phyloP scores from a whole-genome alignment of 73 alveolate genomes.

The Tetrahymena thermophila region DNA sequence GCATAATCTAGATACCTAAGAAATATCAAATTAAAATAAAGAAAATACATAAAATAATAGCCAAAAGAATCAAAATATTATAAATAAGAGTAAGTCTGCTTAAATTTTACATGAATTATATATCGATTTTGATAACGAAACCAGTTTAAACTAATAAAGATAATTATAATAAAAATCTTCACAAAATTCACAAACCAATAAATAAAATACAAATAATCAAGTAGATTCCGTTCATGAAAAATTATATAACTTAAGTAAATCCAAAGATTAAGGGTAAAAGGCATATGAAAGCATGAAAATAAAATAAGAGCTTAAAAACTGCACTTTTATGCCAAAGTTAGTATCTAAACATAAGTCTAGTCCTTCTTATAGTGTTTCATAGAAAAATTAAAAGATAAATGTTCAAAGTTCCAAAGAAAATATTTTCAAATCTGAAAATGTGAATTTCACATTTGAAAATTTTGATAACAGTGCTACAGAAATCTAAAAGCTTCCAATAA shows the following conservation, averaged over 20 bases:
- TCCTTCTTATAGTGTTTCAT: neutral
- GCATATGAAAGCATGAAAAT: neutral
- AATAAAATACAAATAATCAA: neutral
- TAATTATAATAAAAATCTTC: neutral
- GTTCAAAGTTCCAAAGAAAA: neutral
- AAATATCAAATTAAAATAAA: neutral
- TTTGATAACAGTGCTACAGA: neutral
- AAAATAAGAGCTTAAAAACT: neutral
- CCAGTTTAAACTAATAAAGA: neutral
- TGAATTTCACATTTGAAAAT: neutral
- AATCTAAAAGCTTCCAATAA: neutral
- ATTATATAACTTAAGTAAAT: neutral
- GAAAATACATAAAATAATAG: neutral
- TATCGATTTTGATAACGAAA: neutral
- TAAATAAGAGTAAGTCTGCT: neutral
- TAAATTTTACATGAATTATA: neutral
- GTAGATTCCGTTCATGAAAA: neutral
- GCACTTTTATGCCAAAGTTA: neutral
- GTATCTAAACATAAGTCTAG: neutral
- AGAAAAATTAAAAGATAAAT: neutral
- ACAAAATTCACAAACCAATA: neutral
- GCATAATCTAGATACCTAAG: neutral
- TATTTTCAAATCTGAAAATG: neutral
- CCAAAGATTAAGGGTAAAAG: neutral
- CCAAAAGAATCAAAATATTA: neutral